Evolutionary conservation across 305 asterid genomes (phyloP), one percentile per base, ranked within the genome.

Genomic region (Petunia hybrid): DNA sequence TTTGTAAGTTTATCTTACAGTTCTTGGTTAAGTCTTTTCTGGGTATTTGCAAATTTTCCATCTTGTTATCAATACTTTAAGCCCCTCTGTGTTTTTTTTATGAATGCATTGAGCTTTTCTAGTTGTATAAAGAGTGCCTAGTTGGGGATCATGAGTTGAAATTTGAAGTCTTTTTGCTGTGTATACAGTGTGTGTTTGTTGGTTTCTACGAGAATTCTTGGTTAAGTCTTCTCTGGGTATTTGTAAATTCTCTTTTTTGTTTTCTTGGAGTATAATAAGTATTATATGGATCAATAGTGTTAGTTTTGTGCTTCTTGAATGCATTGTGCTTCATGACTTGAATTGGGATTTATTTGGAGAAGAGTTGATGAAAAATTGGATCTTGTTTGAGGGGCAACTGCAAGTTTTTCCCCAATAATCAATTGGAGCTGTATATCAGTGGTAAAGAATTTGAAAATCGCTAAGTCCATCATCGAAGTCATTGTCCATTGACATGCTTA

Each of bases 111-210:
- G 8, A 16, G 56, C 10, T n/a, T n/a, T n/a, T n/a, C n/a, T n/a
- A n/a, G n/a, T n/a, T n/a, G n/a, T n/a, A n/a, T n/a, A n/a, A n/a
- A n/a, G n/a, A 51, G 13, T 53, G 79, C 38, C 7, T 53, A 55
- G 55, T 73, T 71, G 77, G 77, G 77, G 77, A 74, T 74, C 48
- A 38, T 53, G 13, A 55, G 16, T 56, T 74, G 64, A 74, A 74
- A 74, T 51, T 13, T 74, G 40, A 53, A 45, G 51, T 45, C 9
- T 57, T 57, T 57, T 57, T 57, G 56, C 62, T 57, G 62, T 57
- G 35, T 57, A 14, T 4, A n/a, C n/a, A n/a, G 62, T 57, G 62
- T 57, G 62, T 57, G 62, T 57, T 5, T 57, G 6, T 5, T 57
- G 62, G 62, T 57, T 57, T 57, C 35, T 57, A 1, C n/a, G 62